Base-by-base conservation (phyloP, 2,329 filamentous ascomycete species). In the Fusarium scirpi region DNA sequence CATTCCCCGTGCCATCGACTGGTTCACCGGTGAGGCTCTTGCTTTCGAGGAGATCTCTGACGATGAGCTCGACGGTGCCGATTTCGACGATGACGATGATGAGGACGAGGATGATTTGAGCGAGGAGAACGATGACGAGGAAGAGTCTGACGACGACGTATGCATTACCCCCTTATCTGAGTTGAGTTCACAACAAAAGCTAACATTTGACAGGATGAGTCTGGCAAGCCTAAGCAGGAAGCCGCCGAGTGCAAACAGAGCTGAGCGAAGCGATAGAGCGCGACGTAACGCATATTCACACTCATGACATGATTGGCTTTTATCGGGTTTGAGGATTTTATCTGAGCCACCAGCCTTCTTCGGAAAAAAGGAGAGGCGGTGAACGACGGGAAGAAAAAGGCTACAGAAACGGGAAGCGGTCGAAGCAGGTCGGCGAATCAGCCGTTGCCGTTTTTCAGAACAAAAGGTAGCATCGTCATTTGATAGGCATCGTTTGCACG, bases 21-120 rank as follows among this genome's bases (percentile, higher is more conserved):
- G 96, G 96, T 99, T 99, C 82, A 99, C 96, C 56, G 96, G 96
- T 62, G 96, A 99, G 85, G 96, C 96, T 74, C 90, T 99, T 70
- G 94, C 96, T 76, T 99, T 94, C 76, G 96, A 99, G 86, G 95
- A 98, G 81, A 83, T 97, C 66, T 92, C 95, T 41, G 89, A 89
- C 52, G 92, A 97, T 58, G 94, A 95, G 67, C 85, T 94, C 70
- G 92, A 94, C 59, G 92, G 91, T 76, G 92, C 91, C 69, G 93
- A 93, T 70, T 94, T 92, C 73, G 92, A 95, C 65, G 94, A 98
- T 29, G 94, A 97, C 20, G 95, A 98, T 55, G 95, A 98, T 54
- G 94, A 98, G 62, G 94, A 97, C 58, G 94, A 97, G 56, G 92
- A 94, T 71, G 93, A 97, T 67, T 85, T 92, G 63, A 93, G 91